Evolutionary conservation across 75 land plant species (phyloP), one percentile per base, ranked within the genome.

Genomic region (Azolla pinnata): DNA sequence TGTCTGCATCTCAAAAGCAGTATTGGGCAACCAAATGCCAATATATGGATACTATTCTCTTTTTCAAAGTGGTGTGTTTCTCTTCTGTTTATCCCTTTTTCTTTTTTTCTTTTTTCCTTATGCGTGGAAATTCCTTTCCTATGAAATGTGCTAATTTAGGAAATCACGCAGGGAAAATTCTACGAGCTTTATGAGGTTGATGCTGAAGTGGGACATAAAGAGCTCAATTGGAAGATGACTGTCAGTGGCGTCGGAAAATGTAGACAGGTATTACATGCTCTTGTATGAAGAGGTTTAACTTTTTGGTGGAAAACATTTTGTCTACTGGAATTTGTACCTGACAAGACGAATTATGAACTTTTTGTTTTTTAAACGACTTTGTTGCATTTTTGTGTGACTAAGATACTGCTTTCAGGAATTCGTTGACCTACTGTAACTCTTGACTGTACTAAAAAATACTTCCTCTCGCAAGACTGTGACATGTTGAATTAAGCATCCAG

Each of bases 81-180:
- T 18, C 14, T 17, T 4, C 25, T 61, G 20, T 20, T 10, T 19
- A n/a, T 1, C 1, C 24, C 27, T 2, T 26, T 29, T 29, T 19
- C 9, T 51, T 26, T 28, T 27, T 8, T 18, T 29, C 23, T 14
- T 19, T 21, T 9, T n/a, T 26, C 24, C 31, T 29, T 29, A 8
- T 4, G 7, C 27, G 21, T n/a, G 18, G 29, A 23, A 23, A 18
- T 54, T 19, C 12, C 56, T 31, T 29, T 50, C 56, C 3, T 20
- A 28, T 54, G 26, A 14, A n/a, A n/a, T n/a, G n/a, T n/a, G n/a
- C n/a, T n/a, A n/a, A n/a, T n/a, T n/a, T n/a, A n/a, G n/a, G n/a
- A n/a, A n/a, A n/a, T n/a, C n/a, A n/a, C n/a, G n/a, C 68, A 91
- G 97, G 97, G 97, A 0, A 91, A 91, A 54, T 91, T 91, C 33